These are phyloP conservation scores for Saxophila tyrrhenica DNA, from an alignment of 495 filamentous ascomycete species.

Conservation along the genomic window DNA sequence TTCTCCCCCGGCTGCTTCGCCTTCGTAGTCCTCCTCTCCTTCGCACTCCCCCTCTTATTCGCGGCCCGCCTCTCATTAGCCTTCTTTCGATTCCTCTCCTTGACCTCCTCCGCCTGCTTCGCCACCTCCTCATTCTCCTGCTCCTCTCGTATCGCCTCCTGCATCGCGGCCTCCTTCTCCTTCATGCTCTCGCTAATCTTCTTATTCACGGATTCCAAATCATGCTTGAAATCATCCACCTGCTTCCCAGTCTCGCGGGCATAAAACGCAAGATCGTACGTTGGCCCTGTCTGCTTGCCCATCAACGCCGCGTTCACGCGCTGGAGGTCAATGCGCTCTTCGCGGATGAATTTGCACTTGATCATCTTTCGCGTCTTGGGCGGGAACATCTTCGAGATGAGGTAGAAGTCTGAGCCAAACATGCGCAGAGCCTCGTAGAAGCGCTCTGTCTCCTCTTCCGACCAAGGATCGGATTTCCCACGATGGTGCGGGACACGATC, in stretches of 20 bases:
- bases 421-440: slow-evolving; percentile 77
- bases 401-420: slow-evolving; percentile 90
- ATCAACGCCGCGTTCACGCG: slow-evolving; percentile 57
- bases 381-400: slow-evolving; percentile 74
- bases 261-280: slow-evolving; percentile 26
- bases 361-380: slow-evolving; percentile 63
- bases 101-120: slow-evolving; percentile 34
- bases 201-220: slow-evolving; percentile 57
- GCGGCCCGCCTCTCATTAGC: slow-evolving; percentile 19
- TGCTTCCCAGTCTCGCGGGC: slow-evolving; percentile 16
- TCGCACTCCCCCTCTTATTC: slow-evolving; percentile 21
- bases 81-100: slow-evolving; percentile 35
- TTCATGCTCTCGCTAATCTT: slow-evolving; percentile 51
- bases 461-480: slow-evolving; percentile 64
- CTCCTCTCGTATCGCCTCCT: slow-evolving; percentile 30
- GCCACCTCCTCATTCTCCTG: slow-evolving; percentile 27
- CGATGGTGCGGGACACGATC: slow-evolving; percentile 28
- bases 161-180: slow-evolving; percentile 38
- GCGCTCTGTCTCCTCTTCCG: slow-evolving; percentile 59
- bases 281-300: slow-evolving; percentile 11
- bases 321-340: slow-evolving; percentile 65
- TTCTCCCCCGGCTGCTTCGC: slow-evolving; percentile 25
- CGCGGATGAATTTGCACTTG: slow-evolving; percentile 85
- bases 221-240: slow-evolving; percentile 16
- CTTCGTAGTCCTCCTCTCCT: slow-evolving; percentile 10